These are phyloP conservation scores for Chrysanthemum lavandulifolium DNA, from an alignment of 129 eudicot species.

Conservation along the genomic window DNA sequence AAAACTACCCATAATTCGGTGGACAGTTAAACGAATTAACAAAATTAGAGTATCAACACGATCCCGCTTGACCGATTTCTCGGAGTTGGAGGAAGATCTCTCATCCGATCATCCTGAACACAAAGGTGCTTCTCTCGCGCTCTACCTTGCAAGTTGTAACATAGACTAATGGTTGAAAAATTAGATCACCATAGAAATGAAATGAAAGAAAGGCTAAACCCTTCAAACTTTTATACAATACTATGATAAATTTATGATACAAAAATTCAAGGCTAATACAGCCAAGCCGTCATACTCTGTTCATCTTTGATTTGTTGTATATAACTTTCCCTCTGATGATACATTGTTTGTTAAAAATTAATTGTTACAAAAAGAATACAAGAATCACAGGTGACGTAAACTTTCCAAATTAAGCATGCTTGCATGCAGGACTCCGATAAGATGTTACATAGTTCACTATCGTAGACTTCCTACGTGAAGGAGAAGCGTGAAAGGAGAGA, in stretches of 20 bases:
- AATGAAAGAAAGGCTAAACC: slow-evolving; percentile 18
- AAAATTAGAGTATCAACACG: too few relatives aligned
- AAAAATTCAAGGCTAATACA: slow-evolving; percentile 24
- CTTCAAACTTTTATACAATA: slow-evolving; percentile 28
- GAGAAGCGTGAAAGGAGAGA: slow-evolving; percentile 94
- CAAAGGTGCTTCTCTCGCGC: too few relatives aligned
- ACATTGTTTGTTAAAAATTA: slow-evolving; percentile 2
- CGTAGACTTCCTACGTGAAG: slow-evolving; percentile 39
- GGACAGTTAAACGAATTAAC: too few relatives aligned
- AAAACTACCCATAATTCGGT: too few relatives aligned
- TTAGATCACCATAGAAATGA: slow-evolving; percentile 3
- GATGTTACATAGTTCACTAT: neutral
- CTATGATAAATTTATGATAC: slow-evolving; percentile 33
- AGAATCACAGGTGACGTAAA: slow-evolving; percentile 14
- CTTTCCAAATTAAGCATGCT: neutral
- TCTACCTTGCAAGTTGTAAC: neutral
- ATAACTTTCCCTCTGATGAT: slow-evolving; percentile 26
- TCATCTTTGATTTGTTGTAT: slow-evolving; percentile 20
- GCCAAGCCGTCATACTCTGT: neutral
- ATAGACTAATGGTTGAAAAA: neutral
- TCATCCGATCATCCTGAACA: too few relatives aligned
- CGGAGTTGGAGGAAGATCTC: too few relatives aligned
- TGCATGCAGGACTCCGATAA: too few relatives aligned
- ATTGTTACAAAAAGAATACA: slow-evolving; percentile 46
- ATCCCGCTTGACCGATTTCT: too few relatives aligned